These are phyloP conservation scores for Phytophthora multivora DNA, from an alignment of 352 stramenopile genomes.

Conservation along the genomic window DNA sequence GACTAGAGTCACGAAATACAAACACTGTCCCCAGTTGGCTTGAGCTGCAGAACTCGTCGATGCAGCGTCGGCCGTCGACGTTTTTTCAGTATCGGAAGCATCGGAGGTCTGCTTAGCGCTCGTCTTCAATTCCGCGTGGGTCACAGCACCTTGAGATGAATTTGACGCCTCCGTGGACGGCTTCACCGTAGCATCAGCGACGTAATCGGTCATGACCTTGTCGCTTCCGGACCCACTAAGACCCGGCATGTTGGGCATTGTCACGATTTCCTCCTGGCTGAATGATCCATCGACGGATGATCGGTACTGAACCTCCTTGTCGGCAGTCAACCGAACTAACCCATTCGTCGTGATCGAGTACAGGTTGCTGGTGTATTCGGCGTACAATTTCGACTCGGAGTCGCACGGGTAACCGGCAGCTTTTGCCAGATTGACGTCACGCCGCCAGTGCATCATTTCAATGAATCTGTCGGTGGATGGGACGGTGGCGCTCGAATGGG, in stretches of 20 bases:
- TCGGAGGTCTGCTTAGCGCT: conserved; percentile 2
- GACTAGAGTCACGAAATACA: background rate
- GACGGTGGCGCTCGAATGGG: conserved; percentile 2
- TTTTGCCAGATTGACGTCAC: conserved; percentile 52
- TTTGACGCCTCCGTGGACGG: background rate
- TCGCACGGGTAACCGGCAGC: conserved; percentile 42
- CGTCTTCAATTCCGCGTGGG: background rate
- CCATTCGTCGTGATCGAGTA: conserved; percentile 42
- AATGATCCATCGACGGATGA: conserved; percentile 18
- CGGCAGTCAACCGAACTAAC: conserved; percentile 38
- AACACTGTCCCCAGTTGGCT: background rate
- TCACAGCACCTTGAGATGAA: conserved; percentile 1
- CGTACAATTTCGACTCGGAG: conserved; percentile 47
- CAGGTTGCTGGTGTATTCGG: conserved; percentile 48
- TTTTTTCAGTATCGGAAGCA: background rate
- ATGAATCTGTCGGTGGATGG: conserved; percentile 49
- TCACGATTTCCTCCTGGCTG: conserved; percentile 23
- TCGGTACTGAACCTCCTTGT: conserved; percentile 53
- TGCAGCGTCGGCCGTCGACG: conserved; percentile 4
- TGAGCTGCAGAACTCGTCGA: conserved; percentile 5
- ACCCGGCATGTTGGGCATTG: conserved; percentile 13
- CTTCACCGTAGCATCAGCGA: conserved; percentile 6
- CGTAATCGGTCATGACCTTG: conserved; percentile 3
- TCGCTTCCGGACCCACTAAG: conserved; percentile 4
- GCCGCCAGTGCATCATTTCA: conserved; percentile 49